A percentile compares a stretch with the other conserved stretches of the same genome.
Evolutionary conservation across 352 stramenopile genomes (phyloP).

Genomic region (Achlya hypogyna): DNA sequence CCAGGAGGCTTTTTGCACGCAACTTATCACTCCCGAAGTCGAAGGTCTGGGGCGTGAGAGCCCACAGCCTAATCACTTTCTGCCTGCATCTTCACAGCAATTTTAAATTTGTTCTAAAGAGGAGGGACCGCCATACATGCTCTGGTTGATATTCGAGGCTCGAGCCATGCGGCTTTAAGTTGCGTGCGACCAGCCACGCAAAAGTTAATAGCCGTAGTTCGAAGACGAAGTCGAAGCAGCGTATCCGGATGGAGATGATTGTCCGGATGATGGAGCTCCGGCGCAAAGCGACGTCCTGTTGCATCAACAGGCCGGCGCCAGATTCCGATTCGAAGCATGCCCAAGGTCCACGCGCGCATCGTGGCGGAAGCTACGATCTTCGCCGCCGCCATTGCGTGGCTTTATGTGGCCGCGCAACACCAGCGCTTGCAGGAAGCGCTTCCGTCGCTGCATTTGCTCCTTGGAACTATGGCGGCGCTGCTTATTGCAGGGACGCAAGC

Average conservation of each 20-base stretch:
- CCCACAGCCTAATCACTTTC: too few species aligned
- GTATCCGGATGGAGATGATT: not conserved
- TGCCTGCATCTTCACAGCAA: too few species aligned
- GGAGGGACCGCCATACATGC: too few species aligned
- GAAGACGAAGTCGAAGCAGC: not conserved
- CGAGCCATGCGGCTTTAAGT: not conserved
- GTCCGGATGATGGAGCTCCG: not conserved
- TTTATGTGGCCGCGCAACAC: not conserved
- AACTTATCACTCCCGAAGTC: too few species aligned
- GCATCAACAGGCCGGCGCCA: slow-evolving; percentile 6
- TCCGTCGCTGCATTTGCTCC: not conserved
- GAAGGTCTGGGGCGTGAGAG: too few species aligned
- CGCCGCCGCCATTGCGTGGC: slow-evolving; percentile 5
- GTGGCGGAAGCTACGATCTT: slow-evolving; percentile 13
- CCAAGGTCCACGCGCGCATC: not conserved
- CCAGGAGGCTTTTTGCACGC: too few species aligned
- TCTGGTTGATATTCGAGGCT: too few species aligned
- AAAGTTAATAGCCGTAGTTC: not conserved
- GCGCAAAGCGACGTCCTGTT: not conserved
- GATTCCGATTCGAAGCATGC: not conserved
- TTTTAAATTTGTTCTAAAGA: too few species aligned
- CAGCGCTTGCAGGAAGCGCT: not conserved
- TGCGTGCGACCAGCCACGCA: not conserved
- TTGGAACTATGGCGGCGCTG: not conserved
- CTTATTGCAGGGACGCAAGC: not conserved